Evolutionary conservation across 108 stramenopile species (phyloP).

Genomic region (Schizochytrium sp.): DNA sequence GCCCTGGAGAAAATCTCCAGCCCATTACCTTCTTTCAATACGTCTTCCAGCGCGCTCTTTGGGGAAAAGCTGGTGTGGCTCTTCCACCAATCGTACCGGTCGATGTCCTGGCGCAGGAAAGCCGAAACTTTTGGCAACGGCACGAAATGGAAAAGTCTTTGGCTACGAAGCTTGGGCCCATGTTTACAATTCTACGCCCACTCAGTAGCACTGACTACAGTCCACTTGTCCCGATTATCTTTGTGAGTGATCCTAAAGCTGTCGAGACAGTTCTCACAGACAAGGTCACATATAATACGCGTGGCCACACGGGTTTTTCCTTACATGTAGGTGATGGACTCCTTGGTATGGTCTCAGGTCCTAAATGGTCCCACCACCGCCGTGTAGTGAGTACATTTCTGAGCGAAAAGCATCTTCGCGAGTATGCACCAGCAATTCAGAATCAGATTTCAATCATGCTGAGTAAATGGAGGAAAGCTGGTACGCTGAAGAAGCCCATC

Average conservation of each 20-base stretch:
- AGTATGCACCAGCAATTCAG: conserved; percentile 39
- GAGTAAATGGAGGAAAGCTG: conserved; percentile 34
- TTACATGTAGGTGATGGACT: conserved; percentile 35
- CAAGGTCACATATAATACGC: conserved; percentile 53
- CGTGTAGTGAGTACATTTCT: conserved; percentile 38
- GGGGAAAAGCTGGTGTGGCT: neutral
- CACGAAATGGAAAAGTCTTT: conserved; percentile 36
- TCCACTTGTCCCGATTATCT: conserved; percentile 15
- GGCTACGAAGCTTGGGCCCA: neutral
- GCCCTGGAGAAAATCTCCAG: conserved; percentile 3
- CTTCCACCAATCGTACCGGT: conserved; percentile 11
- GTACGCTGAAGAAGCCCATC: neutral
- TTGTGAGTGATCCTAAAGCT: neutral
- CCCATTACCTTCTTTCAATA: neutral
- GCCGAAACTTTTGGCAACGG: conserved; percentile 29
- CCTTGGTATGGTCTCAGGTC: conserved; percentile 12
- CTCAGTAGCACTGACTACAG: conserved; percentile 54
- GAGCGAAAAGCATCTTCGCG: conserved; percentile 52
- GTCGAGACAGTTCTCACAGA: conserved; percentile 18
- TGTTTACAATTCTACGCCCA: neutral
- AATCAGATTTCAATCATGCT: conserved; percentile 11
- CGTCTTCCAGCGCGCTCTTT: neutral
- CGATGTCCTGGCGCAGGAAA: neutral
- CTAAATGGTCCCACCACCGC: conserved; percentile 56
- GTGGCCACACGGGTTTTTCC: conserved; percentile 54